Evolutionary conservation across 495 filamentous ascomycete genomes (phyloP).

Genomic region (Aspergillus incahuasiensis): DNA sequence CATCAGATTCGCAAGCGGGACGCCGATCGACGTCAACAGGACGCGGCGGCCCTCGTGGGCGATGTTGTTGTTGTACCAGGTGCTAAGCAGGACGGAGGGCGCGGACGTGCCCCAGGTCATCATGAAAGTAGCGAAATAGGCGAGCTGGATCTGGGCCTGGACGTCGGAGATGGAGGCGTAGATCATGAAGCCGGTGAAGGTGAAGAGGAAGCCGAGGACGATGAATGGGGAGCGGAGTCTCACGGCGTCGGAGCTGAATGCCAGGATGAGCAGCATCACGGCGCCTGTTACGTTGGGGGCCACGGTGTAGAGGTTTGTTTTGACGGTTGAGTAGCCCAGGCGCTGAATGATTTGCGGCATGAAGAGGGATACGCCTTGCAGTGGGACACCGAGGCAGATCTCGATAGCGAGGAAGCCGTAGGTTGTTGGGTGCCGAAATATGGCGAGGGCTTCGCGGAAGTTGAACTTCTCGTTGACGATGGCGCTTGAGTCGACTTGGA

Average conservation of each 20-base stretch:
- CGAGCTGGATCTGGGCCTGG: conserved; percentile 51
- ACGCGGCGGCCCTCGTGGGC: conserved; percentile 70
- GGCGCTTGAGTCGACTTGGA: conserved; percentile 68
- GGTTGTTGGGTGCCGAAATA: conserved; percentile 59
- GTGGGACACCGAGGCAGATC: conserved; percentile 70
- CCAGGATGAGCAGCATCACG: conserved; percentile 62
- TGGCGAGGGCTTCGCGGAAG: conserved; percentile 56
- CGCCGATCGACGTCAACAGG: conserved; percentile 65
- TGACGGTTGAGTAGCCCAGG: conserved; percentile 58
- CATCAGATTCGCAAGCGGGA: conserved; percentile 78
- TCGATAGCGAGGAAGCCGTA: conserved; percentile 65
- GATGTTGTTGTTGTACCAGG: conserved; percentile 78
- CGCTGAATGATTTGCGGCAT: conserved; percentile 68
- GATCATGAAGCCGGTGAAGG: conserved; percentile 72
- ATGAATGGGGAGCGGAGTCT: conserved; percentile 71
- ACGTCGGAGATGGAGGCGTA: conserved; percentile 64
- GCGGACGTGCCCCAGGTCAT: conserved; percentile 68
- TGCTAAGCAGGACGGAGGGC: conserved; percentile 48
- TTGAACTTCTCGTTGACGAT: conserved; percentile 67
- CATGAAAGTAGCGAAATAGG: conserved; percentile 78
- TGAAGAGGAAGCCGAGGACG: conserved; percentile 65
- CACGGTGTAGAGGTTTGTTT: conserved; percentile 74
- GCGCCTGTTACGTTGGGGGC: conserved; percentile 68
- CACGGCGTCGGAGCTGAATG: conserved; percentile 60
- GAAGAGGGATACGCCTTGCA: conserved; percentile 67